Base-by-base conservation (phyloP, 2,329 filamentous ascomycete species). In the Tolypocladium tundrense region DNA sequence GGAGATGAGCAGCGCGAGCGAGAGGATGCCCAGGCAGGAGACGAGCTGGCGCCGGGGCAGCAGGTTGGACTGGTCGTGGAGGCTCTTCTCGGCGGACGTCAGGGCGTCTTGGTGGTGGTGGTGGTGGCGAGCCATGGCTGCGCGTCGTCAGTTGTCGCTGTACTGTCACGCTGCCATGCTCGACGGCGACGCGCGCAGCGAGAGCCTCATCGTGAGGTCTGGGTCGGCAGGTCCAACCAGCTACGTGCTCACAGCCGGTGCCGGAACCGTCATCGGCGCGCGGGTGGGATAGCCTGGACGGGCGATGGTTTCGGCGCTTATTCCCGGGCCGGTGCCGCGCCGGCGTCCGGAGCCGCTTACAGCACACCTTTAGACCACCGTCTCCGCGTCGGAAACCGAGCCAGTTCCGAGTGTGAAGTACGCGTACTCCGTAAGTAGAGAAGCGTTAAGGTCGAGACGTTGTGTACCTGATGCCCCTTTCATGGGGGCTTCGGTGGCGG, bases 11-110 rank as follows among this genome's bases (percentile, higher is more conserved):
- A 85, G 69, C 0, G 79, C 77, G 16, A 79, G 69, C 1, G 82
- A 75, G 13, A 86, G 70, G 3, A 76, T 76, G 7, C 68, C 67
- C 59, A 85, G 82, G 51, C 84, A 80, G 48, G 76, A 63, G 13
- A 82, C 57, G 4, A 82, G 70, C 61, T 82, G 73, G 11, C 70
- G 71, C 43, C 73, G 75, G 0, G 81, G 80, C 2, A 86, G 72
- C 21, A 84, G 75, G 59, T 85, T 82, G 10, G 77, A 82, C 65
- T 85, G 82, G 63, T 83, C 79, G 65, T 79, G 76, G 45, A 80
- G 69, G 14, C 72, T 71, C 62, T 70, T 73, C 61, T 80, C 78
- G 51, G 76, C 76, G 33, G 58, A 48, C 7, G 59, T 45, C 6
- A 63, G 43, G 43, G 11, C 53, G 2, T 52, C 53, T 2, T 14